A percentile compares a stretch with the other conserved stretches of the same genome.
These are phyloP conservation scores for Annulohypoxylon moriforme DNA, from an alignment of 495 filamentous ascomycete genomes.

Conservation along the genomic window DNA sequence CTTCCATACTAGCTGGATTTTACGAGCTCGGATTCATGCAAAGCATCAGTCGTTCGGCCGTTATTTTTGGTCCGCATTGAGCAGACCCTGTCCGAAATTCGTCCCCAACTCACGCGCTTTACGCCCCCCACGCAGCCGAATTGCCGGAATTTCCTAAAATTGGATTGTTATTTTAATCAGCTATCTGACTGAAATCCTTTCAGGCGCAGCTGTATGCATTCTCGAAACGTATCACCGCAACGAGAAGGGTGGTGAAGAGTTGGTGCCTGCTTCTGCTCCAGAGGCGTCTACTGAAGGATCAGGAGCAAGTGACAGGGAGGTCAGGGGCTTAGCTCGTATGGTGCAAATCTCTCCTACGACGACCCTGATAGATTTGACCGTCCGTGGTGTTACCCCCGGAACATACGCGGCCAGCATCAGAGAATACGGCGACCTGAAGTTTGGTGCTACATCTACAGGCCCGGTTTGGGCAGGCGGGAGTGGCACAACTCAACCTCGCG, in stretches of 20 bases:
- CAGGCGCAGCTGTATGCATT: constrained; percentile 94
- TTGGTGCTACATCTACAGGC: constrained; percentile 82
- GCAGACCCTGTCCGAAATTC: constrained; percentile 10
- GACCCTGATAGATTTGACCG: constrained; percentile 87
- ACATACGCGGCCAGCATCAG: constrained; percentile 85
- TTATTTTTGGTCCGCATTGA: constrained; percentile 27
- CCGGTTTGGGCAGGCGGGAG: constrained; percentile 74
- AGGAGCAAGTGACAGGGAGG: constrained; percentile 54
- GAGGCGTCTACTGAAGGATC: constrained; percentile 60
- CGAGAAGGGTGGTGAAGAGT: constrained; percentile 42
- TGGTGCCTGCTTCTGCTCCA: constrained; percentile 45
- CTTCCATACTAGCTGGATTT: constrained; percentile 7
- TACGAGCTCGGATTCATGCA: constrained; percentile 21
- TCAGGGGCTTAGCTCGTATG: constrained; percentile 83
- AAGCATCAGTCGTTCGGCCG: constrained; percentile 21
- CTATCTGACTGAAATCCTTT: constrained; percentile 35
- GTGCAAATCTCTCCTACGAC: constrained; percentile 79
- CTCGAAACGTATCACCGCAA: constrained; percentile 82
- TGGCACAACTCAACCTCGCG: constrained; percentile 61
- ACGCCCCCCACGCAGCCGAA: background rate
- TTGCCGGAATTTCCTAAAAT: constrained; percentile 10
- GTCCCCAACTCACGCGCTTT: background rate
- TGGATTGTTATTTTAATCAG: constrained; percentile 6
- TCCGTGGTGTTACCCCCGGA: constrained; percentile 85
- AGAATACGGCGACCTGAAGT: constrained; percentile 88